Conservation (phyloP, 2,329 filamentous ascomycete genomes). For the Arthrocladium fulminans region DNA sequence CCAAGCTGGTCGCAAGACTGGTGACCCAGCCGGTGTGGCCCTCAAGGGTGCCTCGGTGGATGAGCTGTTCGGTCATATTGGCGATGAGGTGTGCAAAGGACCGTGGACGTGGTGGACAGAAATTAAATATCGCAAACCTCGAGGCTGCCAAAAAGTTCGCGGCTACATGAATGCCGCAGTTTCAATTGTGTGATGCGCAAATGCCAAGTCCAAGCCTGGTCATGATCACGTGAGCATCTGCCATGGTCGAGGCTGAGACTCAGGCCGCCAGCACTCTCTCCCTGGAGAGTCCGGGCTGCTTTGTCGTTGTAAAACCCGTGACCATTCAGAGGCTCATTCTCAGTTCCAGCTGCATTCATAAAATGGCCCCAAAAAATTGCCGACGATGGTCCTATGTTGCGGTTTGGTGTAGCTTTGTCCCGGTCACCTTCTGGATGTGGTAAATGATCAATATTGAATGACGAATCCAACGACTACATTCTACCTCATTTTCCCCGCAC, state of each 20-base stretch:
- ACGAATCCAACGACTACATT: no score
- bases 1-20: conserved; percentile 93
- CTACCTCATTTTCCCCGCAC: no score
- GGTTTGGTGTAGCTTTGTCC: no score
- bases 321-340: background rate
- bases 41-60: conserved; percentile 94
- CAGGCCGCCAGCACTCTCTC: background rate
- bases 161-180: background rate
- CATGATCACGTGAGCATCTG: background rate
- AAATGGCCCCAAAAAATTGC: no score
- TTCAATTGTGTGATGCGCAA: background rate
- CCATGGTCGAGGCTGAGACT: background rate
- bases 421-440: no score
- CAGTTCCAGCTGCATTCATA: no score
- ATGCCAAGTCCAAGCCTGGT: background rate
- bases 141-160: conserved; percentile 6
- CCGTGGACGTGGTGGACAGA: background rate
- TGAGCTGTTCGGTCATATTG: conserved; percentile 82
- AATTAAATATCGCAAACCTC: background rate
- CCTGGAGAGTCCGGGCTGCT: no score
- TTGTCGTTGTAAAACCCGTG: no score
- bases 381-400: no score
- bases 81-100: conserved; percentile 2
- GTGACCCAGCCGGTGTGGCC: conserved; percentile 99
- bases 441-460: no score